Conservation (phyloP, 805 yeast species). For the Candida michaelii region DNA sequence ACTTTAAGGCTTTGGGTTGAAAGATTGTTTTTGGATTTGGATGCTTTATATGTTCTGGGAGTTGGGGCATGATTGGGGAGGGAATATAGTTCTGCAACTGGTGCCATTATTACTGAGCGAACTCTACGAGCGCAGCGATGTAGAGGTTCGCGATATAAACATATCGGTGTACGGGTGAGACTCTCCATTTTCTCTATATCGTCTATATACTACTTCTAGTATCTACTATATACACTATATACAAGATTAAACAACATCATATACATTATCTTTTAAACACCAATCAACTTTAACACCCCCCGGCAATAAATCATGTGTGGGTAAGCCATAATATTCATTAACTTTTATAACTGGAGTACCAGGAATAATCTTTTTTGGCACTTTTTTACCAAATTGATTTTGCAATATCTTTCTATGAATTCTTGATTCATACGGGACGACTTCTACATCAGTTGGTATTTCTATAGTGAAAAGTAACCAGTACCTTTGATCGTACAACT, state of each 20-base stretch:
- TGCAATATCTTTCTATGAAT: conserved; percentile 9
- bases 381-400: conserved; percentile 5
- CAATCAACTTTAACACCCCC: conserved; percentile 7
- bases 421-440: conserved; percentile 18
- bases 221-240: no score
- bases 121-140: no score
- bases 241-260: not conserved
- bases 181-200: no score
- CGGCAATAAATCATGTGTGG: conserved; percentile 5
- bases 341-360: conserved; percentile 6
- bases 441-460: not conserved
- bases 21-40: conserved; percentile 22
- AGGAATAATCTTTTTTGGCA: conserved; percentile 7
- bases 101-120: conserved; percentile 7
- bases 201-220: no score
- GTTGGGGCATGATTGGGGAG: conserved; percentile 6
- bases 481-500: conserved; percentile 39
- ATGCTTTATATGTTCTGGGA: conserved; percentile 21
- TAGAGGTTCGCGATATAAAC: no score
- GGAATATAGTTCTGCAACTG: conserved; percentile 5
- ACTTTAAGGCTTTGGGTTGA: conserved; percentile 58
- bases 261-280: conserved; percentile 8
- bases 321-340: conserved; percentile 1
- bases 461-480: conserved; percentile 23
- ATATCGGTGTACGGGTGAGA: not conserved